phyloP scores from a whole-genome alignment of 192 early-diverging fungal species.

The Coemansia sp. region DNA sequence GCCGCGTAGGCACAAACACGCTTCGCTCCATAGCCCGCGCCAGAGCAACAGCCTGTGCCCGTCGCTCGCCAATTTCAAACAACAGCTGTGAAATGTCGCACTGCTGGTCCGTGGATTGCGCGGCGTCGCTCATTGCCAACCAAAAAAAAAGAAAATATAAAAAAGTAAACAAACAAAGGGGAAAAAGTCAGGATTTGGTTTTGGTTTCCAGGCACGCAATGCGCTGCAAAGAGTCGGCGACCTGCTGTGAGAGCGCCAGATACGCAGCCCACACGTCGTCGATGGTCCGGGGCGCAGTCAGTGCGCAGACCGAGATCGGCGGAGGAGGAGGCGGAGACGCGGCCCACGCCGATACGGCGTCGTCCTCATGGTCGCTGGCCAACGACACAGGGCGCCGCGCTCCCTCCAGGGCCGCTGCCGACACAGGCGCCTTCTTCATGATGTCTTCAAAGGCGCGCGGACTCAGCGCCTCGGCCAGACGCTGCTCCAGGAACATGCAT shows the following conservation, averaged over 20 bases:
- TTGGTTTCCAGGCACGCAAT: constrained; percentile 22
- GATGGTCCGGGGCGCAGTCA: constrained; percentile 31
- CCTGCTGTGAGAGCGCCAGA: constrained; percentile 34
- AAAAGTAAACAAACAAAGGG: not conserved
- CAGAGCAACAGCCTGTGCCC: constrained; percentile 26
- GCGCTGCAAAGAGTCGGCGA: constrained; percentile 27
- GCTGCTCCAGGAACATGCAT: constrained; percentile 55
- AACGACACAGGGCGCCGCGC: not conserved
- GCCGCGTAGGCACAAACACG: not conserved
- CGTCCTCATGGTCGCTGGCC: constrained; percentile 16
- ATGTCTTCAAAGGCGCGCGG: constrained; percentile 19
- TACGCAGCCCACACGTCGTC: constrained; percentile 46
- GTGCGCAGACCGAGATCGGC: constrained; percentile 24
- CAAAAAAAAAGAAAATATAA: constrained; percentile 3
- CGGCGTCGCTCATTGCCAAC: not conserved
- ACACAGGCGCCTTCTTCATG: constrained; percentile 32
- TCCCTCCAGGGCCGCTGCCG: not conserved
- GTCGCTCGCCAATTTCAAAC: constrained; percentile 15
- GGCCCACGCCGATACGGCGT: too few species aligned
- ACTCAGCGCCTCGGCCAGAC: constrained; percentile 25
- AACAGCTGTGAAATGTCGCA: constrained; percentile 18
- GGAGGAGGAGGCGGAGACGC: too few species aligned
- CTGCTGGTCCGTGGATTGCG: too few species aligned
- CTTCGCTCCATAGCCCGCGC: constrained; percentile 33
- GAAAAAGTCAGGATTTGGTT: not conserved